phyloP scores from a whole-genome alignment of 2,329 filamentous ascomycete species.

The Hymenoscyphus salicellus region DNA sequence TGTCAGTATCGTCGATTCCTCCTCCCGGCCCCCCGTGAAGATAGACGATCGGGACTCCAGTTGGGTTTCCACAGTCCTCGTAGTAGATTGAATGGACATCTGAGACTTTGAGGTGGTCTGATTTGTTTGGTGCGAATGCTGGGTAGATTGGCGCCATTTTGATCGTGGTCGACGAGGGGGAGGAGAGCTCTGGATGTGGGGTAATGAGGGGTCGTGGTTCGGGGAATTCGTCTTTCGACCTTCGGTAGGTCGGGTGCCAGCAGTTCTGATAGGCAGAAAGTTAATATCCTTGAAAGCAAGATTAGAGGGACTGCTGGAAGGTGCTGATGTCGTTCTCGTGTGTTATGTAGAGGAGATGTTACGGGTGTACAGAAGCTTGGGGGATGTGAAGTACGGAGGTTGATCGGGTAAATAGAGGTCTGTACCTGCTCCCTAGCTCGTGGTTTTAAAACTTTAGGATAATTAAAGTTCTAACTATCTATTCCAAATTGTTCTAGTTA shows the following conservation, averaged over 20 bases:
- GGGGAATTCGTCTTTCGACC: neutral
- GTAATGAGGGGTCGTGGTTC: neutral
- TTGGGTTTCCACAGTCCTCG: slow-evolving; percentile 28
- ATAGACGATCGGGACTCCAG: slow-evolving; percentile 38
- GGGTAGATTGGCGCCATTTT: slow-evolving; percentile 32
- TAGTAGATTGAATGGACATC: slow-evolving; percentile 33
- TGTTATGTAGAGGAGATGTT: too few relatives aligned
- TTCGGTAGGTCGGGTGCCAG: neutral
- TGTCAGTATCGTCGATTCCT: slow-evolving; percentile 36
- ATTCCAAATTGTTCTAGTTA: too few relatives aligned
- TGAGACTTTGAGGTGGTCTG: slow-evolving; percentile 33
- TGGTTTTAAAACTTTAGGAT: too few relatives aligned
- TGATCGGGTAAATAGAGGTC: too few relatives aligned
- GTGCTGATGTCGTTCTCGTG: neutral
- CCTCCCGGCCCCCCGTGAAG: slow-evolving; percentile 47
- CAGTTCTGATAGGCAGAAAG: neutral
- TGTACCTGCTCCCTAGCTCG: too few relatives aligned
- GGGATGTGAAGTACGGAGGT: too few relatives aligned
- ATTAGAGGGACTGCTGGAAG: neutral
- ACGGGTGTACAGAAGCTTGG: too few relatives aligned
- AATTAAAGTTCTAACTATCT: too few relatives aligned
- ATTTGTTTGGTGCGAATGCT: slow-evolving; percentile 24
- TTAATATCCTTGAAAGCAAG: too few relatives aligned
- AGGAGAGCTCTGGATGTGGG: neutral
- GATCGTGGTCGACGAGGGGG: neutral